These are phyloP conservation scores for Irpex sp. DNA, from an alignment of 1,284 basidiomycete genomes.

Conservation along the genomic window DNA sequence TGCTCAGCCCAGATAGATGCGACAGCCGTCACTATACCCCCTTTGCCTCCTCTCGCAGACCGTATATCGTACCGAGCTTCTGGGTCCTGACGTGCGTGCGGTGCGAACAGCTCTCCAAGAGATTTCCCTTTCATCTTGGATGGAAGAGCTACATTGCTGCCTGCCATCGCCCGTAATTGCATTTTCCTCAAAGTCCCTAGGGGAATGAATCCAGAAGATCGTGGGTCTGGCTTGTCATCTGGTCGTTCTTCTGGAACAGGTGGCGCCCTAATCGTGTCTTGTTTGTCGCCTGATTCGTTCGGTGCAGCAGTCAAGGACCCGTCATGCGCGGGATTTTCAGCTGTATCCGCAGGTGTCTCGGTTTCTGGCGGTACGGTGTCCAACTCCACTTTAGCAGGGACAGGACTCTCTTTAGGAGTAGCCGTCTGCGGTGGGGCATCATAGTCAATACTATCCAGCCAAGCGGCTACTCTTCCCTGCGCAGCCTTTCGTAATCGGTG, in stretches of 20 bases:
- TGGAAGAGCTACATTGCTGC: neutral
- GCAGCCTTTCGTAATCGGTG: constrained; percentile 45
- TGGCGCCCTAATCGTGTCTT: neutral
- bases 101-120: neutral
- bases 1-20: constrained; percentile 66
- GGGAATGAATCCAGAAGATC: constrained; percentile 71
- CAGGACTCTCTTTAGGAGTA: constrained; percentile 14
- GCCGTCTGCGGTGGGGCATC: constrained; percentile 37
- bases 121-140: constrained; percentile 7
- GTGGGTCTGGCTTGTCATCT: constrained; percentile 53
- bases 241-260: neutral
- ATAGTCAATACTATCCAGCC: constrained; percentile 63
- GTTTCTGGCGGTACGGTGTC: neutral
- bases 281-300: neutral
- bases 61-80: constrained; percentile 69
- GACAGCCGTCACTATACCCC: constrained; percentile 72
- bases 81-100: constrained; percentile 29
- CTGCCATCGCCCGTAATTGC: neutral
- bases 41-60: constrained; percentile 74
- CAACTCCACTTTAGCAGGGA: neutral
- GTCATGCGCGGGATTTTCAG: neutral
- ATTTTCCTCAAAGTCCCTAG: constrained; percentile 41
- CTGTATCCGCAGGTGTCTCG: neutral
- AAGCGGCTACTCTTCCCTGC: constrained; percentile 72
- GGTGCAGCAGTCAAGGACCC: neutral